These are phyloP conservation scores for Diplodia scrobiculata DNA, from an alignment of 2,329 filamentous ascomycete species.

Conservation along the genomic window DNA sequence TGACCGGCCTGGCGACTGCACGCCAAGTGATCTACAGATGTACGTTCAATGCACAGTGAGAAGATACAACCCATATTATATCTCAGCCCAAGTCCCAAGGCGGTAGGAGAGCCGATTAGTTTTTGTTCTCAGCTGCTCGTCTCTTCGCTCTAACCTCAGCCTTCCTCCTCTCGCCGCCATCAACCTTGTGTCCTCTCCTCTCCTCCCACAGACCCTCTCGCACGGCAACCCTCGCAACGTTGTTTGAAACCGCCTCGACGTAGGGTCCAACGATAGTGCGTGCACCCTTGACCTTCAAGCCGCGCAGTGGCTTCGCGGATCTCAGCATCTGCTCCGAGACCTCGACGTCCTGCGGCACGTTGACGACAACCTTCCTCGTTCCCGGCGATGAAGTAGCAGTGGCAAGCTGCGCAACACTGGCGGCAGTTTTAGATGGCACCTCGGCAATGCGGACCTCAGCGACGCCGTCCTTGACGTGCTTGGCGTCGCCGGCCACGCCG, in stretches of 20 bases:
- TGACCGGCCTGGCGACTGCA: neutral
- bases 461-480: conserved; percentile 66
- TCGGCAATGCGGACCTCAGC: conserved; percentile 62
- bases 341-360: conserved; percentile 54
- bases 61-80: neutral
- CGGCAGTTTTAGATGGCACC: conserved; percentile 44
- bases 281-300: conserved; percentile 68
- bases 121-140: conserved; percentile 75
- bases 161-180: conserved; percentile 89
- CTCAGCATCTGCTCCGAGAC: conserved; percentile 30
- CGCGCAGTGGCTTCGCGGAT: conserved; percentile 35
- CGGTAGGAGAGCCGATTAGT: conserved; percentile 38
- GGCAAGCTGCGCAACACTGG: conserved; percentile 35
- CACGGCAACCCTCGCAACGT: conserved; percentile 66
- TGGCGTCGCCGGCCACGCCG: conserved; percentile 80
- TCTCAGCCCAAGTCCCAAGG: conserved; percentile 2
- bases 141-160: conserved; percentile 86
- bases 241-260: conserved; percentile 67
- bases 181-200: conserved; percentile 82
- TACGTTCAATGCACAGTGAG: neutral
- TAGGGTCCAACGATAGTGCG: conserved; percentile 74
- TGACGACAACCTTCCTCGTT: conserved; percentile 62
- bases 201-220: conserved; percentile 94
- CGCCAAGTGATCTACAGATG: neutral
- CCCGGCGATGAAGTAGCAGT: conserved; percentile 58